Percentiles rank a stretch among this genome's conserved stretches.
These are phyloP conservation scores for Coprinopsis strossmayeri DNA, from an alignment of 768 basidiomycete species.

Conservation along the genomic window DNA sequence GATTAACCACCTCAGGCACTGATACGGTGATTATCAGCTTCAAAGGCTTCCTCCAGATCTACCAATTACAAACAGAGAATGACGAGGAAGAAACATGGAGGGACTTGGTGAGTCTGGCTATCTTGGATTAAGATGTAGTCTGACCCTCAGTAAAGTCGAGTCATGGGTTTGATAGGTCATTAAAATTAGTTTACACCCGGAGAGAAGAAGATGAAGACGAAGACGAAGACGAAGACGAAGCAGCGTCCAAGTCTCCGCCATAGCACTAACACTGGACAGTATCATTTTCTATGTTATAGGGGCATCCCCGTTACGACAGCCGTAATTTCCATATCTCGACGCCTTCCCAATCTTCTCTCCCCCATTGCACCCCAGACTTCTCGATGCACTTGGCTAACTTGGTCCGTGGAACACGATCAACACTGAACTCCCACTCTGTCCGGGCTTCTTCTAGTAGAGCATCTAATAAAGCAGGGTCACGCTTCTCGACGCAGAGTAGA, in stretches of 20 bases:
- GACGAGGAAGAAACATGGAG: constrained; percentile 83
- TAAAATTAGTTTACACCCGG: constrained; percentile 50
- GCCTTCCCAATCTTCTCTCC: constrained; percentile 67
- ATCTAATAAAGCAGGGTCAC: constrained; percentile 65
- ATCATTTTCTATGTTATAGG: not conserved
- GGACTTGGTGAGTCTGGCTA: constrained; percentile 53
- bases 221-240: constrained; percentile 6
- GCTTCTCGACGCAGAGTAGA: constrained; percentile 66
- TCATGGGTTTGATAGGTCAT: constrained; percentile 69
- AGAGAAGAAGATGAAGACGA: constrained; percentile 41
- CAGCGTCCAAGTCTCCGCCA: no score
- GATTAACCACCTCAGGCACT: not conserved
- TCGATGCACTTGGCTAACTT: constrained; percentile 57
- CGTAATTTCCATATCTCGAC: constrained; percentile 73
- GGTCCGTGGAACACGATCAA: constrained; percentile 50
- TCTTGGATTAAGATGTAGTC: no score
- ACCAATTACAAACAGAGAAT: constrained; percentile 79
- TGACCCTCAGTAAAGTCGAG: constrained; percentile 37
- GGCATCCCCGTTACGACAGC: constrained; percentile 10
- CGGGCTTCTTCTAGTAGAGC: constrained; percentile 50
- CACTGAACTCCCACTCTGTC: constrained; percentile 47
- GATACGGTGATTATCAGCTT: constrained; percentile 35
- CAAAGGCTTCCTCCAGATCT: constrained; percentile 77
- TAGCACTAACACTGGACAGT: no score
- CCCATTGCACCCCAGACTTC: constrained; percentile 54